Evolutionary conservation across 1,139 yeast genomes (phyloP), one percentile per base, ranked within the genome.

Genomic region (Lodderomyces orthopsilosis): DNA sequence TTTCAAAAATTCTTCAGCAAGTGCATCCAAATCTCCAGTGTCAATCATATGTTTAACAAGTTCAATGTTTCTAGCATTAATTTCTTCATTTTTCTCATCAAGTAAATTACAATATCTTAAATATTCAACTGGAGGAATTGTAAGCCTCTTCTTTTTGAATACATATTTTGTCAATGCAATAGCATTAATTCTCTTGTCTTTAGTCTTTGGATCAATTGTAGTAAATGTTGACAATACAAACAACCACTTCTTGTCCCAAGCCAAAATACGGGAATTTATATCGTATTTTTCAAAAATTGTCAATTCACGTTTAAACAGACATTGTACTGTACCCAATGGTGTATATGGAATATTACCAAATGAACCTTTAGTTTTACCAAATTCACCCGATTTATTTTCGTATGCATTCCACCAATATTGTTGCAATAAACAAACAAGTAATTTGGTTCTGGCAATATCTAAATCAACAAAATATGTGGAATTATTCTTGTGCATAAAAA

Each of bases 161-260:
- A 90, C 95, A 53, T 89, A 85, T 62, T 85, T 88, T 8, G 95
- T 84, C 32, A 90, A 59, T 1, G 85, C 81, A 28, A 82, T 66
- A 1, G 91, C 84, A 44, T 81, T 75, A 17, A 79, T 55, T 18
- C 18, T 21, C 66, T 68, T 24, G 7, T 5, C 32, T 6, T 43
- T 33, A 6, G 37, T 37, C 23, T 40, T 22, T 13, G 62, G 56
- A 28, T 41, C 30, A 8, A 23, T 24, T 2, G 41, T 44, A 40
- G 74, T 74, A 54, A 88, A 86, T 53, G 79, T 75, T 26, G 87
- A 79, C 39, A 86, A 54, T 13, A 87, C 78, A 59, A 81, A 89
- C 13, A 91, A 56, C 96, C 96, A 89, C 62, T 90, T 90, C 30
- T 76, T 69, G 62, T 88, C 94, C 96, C 96, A 90, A 8, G 95